Evolutionary conservation across 2,329 filamentous ascomycete species (phyloP), one percentile per base, ranked within the genome.

Genomic region (Monilinia laxa): DNA sequence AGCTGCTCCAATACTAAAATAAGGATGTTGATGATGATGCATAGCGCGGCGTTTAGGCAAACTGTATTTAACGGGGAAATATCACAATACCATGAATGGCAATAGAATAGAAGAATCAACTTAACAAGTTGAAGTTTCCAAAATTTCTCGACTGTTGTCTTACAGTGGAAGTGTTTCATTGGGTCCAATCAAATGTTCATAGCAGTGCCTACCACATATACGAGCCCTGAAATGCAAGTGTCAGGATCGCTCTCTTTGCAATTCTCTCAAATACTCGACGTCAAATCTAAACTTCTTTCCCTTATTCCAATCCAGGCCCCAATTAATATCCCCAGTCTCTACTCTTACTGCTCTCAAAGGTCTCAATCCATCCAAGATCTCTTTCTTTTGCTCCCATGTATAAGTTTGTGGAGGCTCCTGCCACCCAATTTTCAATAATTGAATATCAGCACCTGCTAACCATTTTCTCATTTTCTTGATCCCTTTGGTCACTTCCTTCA

Each of bases 401-500:
- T 70, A 75, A 1, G 73, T 75, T 54, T 74, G 72, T 14, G 71
- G 71, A 31, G 73, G 73, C 60, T 75, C 73, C 51, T 73, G 68
- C 73, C 73, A 75, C 52, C 68, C 70, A 23, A 74, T 69, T 23
- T 38, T 69, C 65, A 75, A 28, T 28, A 35, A 69, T 47, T 71
- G 68, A 11, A 75, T 66, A 59, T 73, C 72, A 1, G 72, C 73
- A 1, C 70, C 71, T 25, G 64, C 65, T 47, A 73, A 60, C 73
- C 73, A 73, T 49, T 73, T 74, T 38, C 70, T 60, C 20, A 70
- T 42, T 55, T 74, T 74, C 66, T 69, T 72, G 12, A 74, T 68
- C 9, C 95, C 95, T 0, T 98, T 96, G 75, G 87, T 95, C 67
- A 90, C 87, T 64, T 87, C 88, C 64, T 82, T 91, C 60, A 84